Base-by-base conservation (phyloP, 2,329 filamentous ascomycete genomes). In the Cladosporium sphaerospermum region DNA sequence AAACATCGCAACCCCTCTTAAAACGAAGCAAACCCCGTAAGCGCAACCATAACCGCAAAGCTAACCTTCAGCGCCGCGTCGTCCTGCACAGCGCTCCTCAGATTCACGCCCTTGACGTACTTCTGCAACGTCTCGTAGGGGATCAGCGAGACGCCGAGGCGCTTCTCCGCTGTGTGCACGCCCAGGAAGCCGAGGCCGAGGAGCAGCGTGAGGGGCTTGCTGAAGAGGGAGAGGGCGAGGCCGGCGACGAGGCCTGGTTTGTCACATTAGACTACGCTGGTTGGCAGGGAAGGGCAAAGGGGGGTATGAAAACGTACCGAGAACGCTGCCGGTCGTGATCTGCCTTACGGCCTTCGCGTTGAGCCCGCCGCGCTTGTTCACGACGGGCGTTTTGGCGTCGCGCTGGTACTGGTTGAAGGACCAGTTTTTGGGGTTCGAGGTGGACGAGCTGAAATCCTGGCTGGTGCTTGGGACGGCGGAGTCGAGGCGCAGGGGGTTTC, bases 31-130 rank as follows among this genome's bases (percentile, higher is more conserved):
- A 86, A 86, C 2, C 80, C 82, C 45, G 85, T 85, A 63, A 90
- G 70, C 23, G 84, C 80, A 70, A 90, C 90, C 28, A 86, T 86
- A 40, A 81, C 64, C n/a, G 83, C 81, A 67, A 91, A 90, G 3
- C 84, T 82, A 18, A 84, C 66, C 64, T 85, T 86, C 65, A 87
- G 85, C 14, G 79, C 79, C 2, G 81, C 77, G 60, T 83, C 80
- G 56, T 78, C 75, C 61, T 78, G 75, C 50, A 85, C 69, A 43
- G 77, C 71, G 4, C 74, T 74, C 43, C 73, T 68, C 16, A 82
- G 55, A 60, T 82, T 73, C 23, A 79, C 70, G 31, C 69, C 69
- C 52, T 73, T 74, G 51, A 79, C 68, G 54, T 78, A 79, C 44
- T 71, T 67, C 61, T 81, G 77, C 40, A 82, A 60, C 28, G 63